Evolutionary conservation across 192 early-diverging fungal species (phyloP), one percentile per base, ranked within the genome.

Genomic region (Linnemannia exigua): DNA sequence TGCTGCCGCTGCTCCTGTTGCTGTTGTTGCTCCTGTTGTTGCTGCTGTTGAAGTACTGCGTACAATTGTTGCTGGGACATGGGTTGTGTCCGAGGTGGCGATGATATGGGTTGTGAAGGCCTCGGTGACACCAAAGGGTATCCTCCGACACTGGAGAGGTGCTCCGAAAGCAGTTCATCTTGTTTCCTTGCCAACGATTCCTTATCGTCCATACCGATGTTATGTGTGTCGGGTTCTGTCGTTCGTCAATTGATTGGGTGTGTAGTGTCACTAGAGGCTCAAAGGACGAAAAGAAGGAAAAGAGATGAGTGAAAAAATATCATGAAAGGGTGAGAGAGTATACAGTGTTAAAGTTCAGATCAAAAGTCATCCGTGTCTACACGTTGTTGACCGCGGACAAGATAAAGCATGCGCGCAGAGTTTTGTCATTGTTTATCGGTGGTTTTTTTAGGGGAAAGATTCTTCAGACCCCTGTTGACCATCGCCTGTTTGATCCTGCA

Each of bases 91-190:
- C 11, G 28, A 16, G 68, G 70, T 7, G 72, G 35, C 19, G 33
- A 31, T 15, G 11, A 36, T n/a, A 22, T 50, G 38, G 74, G 25
- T 14, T 66, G 51, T 19, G 74, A 41, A 12, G 74, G 8, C 3
- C 38, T 70, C 22, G 47, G 41, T 19, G 31, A 66, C 0, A 36
- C 1, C 19, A 19, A 12, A 31, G 75, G 38, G 44, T 76, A 76
- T 17, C 68, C 68, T 16, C 68, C 80, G 0, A 76, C 74, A n/a
- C 52, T 76, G 5, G 74, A 76, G 28, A 63, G 74, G 37, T 81
- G 80, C 11, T 81, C 68, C 20, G 67, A 61, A 8, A 81, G 41
- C 74, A 81, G 19, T 63, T 72, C 74, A 37, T 81, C 68, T 69
- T 76, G 74, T 52, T 81, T 37, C 5, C 44, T 44, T 12, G 74